These are phyloP conservation scores for Sclerotinia trifoliorum DNA, from an alignment of 2,329 filamentous ascomycete genomes.

Conservation along the genomic window DNA sequence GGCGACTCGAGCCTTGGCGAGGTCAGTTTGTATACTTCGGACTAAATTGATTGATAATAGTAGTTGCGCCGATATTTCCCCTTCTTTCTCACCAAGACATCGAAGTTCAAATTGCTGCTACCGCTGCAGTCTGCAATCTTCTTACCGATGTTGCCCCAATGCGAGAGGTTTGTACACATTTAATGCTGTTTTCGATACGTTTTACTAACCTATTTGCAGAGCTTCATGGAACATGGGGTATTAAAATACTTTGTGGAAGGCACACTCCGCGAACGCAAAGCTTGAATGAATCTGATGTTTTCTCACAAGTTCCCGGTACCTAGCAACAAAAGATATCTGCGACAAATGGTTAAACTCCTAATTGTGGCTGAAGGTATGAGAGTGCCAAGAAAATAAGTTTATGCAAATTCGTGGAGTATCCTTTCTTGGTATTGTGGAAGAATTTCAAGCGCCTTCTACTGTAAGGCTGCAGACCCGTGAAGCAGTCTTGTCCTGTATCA, in stretches of 20 bases:
- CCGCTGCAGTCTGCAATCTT: constrained; percentile 79
- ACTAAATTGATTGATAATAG: constrained; percentile 83
- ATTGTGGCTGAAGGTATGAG: constrained; percentile 9
- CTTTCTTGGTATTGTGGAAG: constrained; percentile 13
- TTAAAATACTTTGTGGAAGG: constrained; percentile 78
- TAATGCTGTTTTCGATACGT: background rate
- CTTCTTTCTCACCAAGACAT: constrained; percentile 73
- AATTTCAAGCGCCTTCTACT: constrained; percentile 16
- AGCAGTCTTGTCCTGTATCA: constrained; percentile 9
- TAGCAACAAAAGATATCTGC: background rate
- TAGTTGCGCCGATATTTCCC: constrained; percentile 72
- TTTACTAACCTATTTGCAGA: constrained; percentile 45
- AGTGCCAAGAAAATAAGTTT: background rate
- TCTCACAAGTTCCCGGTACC: background rate
- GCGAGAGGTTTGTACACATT: constrained; percentile 64
- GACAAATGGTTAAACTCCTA: constrained; percentile 16
- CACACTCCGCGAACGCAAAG: constrained; percentile 68
- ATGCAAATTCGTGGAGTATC: constrained; percentile 11
- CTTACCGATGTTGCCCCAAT: constrained; percentile 88
- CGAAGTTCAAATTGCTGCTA: constrained; percentile 82
- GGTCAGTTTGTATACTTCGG: constrained; percentile 79
- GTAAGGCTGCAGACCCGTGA: constrained; percentile 8
- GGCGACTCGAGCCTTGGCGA: constrained; percentile 74
- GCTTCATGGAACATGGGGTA: constrained; percentile 70
- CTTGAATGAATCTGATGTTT: background rate